Conservation (phyloP, 257 asterid species). For the Datura wrightii region DNA sequence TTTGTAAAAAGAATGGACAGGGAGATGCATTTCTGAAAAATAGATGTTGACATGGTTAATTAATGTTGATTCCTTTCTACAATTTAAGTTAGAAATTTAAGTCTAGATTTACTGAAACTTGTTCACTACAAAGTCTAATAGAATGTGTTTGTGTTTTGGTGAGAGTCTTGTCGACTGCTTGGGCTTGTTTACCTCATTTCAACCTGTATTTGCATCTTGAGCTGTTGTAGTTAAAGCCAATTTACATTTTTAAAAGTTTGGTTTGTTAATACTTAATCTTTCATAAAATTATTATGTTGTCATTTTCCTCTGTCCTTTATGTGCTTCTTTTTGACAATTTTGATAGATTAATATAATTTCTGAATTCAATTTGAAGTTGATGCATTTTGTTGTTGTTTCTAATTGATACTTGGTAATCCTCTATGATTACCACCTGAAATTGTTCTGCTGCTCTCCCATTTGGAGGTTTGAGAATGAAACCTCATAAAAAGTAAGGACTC, state of each 20-base stretch:
- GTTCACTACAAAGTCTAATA: background rate
- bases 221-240: background rate
- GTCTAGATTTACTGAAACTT: constrained; percentile 11
- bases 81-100: background rate
- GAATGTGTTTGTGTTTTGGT: background rate
- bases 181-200: background rate
- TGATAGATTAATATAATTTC: background rate
- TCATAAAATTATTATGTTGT: background rate
- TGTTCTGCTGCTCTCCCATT: constrained; percentile 11
- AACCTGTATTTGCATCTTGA: constrained; percentile 8
- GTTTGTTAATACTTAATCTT: background rate
- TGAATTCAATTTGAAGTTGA: background rate
- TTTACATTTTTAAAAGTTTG: background rate
- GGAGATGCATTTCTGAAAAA: background rate
- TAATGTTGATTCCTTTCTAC: background rate
- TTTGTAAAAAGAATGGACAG: background rate
- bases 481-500: background rate
- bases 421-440: constrained; percentile 2
- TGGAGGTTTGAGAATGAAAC: background rate
- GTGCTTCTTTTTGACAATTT: background rate
- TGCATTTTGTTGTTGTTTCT: background rate
- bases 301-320: background rate
- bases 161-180: background rate
- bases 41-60: background rate
- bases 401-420: constrained; percentile 18